These are phyloP conservation scores for Penicillium subrubescens DNA, from an alignment of 495 filamentous ascomycete genomes.

Conservation along the genomic window DNA sequence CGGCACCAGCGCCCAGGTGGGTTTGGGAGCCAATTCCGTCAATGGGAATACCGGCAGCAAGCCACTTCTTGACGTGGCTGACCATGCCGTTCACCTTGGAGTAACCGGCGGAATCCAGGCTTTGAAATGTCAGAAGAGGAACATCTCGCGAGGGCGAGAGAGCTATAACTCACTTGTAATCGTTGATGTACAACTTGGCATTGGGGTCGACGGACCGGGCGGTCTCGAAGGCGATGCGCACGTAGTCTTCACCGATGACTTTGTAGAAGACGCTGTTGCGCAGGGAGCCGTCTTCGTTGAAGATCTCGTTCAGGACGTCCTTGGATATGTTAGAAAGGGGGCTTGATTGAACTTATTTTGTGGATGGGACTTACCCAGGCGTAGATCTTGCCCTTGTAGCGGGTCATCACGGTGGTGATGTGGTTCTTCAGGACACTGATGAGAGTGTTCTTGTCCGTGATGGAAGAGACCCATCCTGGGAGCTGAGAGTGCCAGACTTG, in stretches of 20 bases:
- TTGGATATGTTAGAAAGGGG: not conserved
- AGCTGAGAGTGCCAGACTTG: conserved; percentile 57
- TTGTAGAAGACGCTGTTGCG: conserved; percentile 58
- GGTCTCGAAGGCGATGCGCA: conserved; percentile 59
- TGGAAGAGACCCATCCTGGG: conserved; percentile 48
- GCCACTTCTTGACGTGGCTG: conserved; percentile 65
- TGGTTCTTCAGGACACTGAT: conserved; percentile 47
- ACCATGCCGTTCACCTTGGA: conserved; percentile 66
- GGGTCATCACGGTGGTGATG: conserved; percentile 52
- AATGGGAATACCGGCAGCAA: conserved; percentile 66
- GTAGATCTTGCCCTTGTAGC: conserved; percentile 55
- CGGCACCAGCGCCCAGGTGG: conserved; percentile 44
- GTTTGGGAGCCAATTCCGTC: conserved; percentile 73
- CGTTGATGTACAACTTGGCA: conserved; percentile 70
- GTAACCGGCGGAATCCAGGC: conserved; percentile 42
- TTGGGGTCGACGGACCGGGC: conserved; percentile 55
- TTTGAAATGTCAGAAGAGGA: conserved; percentile 6
- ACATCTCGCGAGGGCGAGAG: too few species aligned
- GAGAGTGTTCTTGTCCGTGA: conserved; percentile 47
- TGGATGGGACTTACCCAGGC: conserved; percentile 42
- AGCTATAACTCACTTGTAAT: conserved; percentile 38
- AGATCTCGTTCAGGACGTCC: conserved; percentile 74
- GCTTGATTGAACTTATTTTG: not conserved
- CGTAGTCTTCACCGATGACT: conserved; percentile 58
- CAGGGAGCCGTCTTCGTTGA: conserved; percentile 67